Base-by-base conservation (phyloP, 441 rosid genomes). In the Populus hybrid region DNA sequence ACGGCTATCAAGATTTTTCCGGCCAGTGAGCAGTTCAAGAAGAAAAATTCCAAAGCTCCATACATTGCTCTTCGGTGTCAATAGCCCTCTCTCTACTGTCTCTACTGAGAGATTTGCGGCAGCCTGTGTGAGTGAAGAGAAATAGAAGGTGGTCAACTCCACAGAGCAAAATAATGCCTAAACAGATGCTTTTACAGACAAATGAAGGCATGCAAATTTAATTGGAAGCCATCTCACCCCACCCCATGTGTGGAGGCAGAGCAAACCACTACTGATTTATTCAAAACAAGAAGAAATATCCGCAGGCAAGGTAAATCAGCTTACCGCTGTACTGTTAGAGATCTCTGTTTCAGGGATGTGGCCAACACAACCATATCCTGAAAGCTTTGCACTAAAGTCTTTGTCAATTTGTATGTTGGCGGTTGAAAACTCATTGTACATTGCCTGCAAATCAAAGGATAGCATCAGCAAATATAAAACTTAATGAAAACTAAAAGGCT, bases 1-100 rank as follows among this genome's bases (percentile, higher is more conserved):
- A 1, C 93, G 93, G 34, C 84, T 90, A 53, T 90, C 97, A 70
- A 92, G 94, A 87, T 94, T 96, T 81, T 76, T 96, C 79, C 98
- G 74, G 16, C 99, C 99, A 0, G 98, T 96, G 38, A 96, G 92
- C 64, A 96, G 83, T 80, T 96, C 99, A 10, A 96, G 94, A 61
- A 96, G 93, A 71, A 96, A 87, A 69, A 96, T 86, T 57, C 98
- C 99, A 42, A 94, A 96, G 84, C 99, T 94, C 98, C 98, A 96
- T 12, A 93, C 98, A 34, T 96, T 96, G 86, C 99, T 96, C 88
- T 94, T 95, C 1, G 99, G 99, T n/a, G 99, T 96, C 77, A 96
- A 80, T 53, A 93, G 69, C 50, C 99, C 97, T 86, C 91, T 90
- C 87, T 96, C 99, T 69, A 92, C 72, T 0, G 99, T 96, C 89